These are phyloP conservation scores for Euptelea pleiosperma DNA, from an alignment of 164 flowering plant genomes.

Conservation along the genomic window DNA sequence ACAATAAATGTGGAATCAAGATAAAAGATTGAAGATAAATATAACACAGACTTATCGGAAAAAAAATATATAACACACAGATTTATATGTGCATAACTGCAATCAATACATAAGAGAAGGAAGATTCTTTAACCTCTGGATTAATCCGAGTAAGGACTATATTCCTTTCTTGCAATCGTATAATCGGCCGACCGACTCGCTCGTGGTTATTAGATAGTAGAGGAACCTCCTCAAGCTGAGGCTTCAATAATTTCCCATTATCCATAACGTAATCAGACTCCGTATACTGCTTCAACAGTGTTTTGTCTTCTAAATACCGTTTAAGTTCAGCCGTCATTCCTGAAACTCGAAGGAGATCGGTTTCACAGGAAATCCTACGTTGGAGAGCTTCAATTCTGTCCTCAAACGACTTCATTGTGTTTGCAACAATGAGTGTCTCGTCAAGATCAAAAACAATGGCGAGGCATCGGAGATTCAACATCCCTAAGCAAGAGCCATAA, in stretches of 20 bases:
- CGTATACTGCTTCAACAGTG: constrained; percentile 72
- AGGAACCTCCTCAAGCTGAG: constrained; percentile 72
- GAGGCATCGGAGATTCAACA: constrained; percentile 83
- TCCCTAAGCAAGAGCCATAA: constrained; percentile 56
- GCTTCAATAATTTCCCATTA: constrained; percentile 57
- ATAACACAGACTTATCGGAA: too few species aligned
- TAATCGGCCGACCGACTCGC: constrained; percentile 63
- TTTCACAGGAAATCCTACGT: constrained; percentile 61
- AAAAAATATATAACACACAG: too few species aligned
- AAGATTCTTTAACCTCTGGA: constrained; percentile 75
- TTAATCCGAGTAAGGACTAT: constrained; percentile 90
- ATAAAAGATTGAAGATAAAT: not conserved
- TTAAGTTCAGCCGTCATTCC: constrained; percentile 87
- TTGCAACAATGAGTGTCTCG: constrained; percentile 96
- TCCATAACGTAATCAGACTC: constrained; percentile 73
- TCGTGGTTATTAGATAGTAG: constrained; percentile 45
- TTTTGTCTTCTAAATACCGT: constrained; percentile 72
- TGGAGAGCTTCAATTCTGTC: constrained; percentile 75
- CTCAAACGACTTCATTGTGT: constrained; percentile 95
- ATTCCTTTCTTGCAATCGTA: constrained; percentile 81
- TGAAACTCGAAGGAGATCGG: constrained; percentile 47
- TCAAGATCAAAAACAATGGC: constrained; percentile 95
- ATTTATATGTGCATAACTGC: not conserved
- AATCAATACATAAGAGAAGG: not conserved
- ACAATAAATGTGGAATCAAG: not conserved